These are phyloP conservation scores for Saccharomycopsis fodiens DNA, from an alignment of 805 yeast genomes.

Conservation along the genomic window DNA sequence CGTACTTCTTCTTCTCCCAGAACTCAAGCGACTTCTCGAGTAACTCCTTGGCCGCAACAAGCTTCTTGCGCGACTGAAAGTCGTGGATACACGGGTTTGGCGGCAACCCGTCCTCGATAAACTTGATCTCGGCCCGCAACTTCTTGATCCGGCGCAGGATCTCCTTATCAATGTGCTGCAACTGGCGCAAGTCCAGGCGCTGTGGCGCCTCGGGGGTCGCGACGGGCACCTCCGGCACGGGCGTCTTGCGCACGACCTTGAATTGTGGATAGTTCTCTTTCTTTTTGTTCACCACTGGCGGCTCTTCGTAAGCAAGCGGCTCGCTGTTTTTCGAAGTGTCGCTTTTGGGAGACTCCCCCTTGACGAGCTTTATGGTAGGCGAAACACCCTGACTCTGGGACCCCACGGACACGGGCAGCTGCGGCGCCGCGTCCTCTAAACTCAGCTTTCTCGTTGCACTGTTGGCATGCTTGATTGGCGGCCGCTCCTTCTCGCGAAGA, in stretches of 20 bases:
- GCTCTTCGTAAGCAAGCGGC: background rate
- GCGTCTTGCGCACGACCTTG: conserved; percentile 11
- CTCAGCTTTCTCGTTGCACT: background rate
- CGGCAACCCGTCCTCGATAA: conserved; percentile 20
- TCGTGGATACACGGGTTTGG: conserved; percentile 20
- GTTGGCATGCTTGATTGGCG: background rate
- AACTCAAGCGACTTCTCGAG: conserved; percentile 19
- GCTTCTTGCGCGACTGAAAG: conserved; percentile 18
- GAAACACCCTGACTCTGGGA: background rate
- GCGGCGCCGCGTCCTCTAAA: background rate
- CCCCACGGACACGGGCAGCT: background rate
- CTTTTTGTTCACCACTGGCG: background rate
- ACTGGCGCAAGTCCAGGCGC: conserved; percentile 15
- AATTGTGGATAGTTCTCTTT: conserved; percentile 13
- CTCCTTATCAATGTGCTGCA: conserved; percentile 19
- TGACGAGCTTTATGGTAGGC: background rate
- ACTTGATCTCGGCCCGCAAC: conserved; percentile 17
- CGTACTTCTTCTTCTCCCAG: conserved; percentile 22
- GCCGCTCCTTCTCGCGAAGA: background rate
- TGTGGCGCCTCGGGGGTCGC: background rate
- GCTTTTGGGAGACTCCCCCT: no score
- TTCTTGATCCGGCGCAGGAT: conserved; percentile 19
- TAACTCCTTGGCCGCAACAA: conserved; percentile 15
- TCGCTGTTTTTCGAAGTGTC: background rate
- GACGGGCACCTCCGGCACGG: background rate